phyloP scores from a whole-genome alignment of 768 basidiomycete species.

The Phanerodontia chrysosporium region DNA sequence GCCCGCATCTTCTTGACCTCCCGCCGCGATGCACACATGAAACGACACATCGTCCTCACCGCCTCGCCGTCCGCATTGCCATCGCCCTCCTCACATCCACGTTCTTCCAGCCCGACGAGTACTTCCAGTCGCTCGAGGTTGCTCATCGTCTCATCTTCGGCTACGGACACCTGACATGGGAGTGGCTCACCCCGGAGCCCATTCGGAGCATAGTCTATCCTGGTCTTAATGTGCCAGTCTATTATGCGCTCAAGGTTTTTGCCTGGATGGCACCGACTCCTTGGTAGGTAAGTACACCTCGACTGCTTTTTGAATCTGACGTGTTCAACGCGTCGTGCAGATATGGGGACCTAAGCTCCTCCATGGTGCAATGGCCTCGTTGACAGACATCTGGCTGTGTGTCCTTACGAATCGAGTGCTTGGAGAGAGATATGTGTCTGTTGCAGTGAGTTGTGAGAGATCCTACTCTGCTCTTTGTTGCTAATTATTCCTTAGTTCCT shows the following conservation, averaged over 20 bases:
- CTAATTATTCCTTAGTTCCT: conserved; percentile 47
- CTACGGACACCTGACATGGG: conserved; percentile 93
- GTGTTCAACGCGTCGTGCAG: conserved; percentile 34
- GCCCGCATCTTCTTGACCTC: background rate
- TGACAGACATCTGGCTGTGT: conserved; percentile 74
- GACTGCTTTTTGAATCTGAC: background rate
- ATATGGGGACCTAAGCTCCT: conserved; percentile 69
- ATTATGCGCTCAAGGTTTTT: conserved; percentile 57
- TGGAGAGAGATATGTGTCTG: conserved; percentile 52
- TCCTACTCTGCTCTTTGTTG: background rate
- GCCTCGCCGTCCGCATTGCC: conserved; percentile 38
- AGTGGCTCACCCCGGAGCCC: conserved; percentile 73
- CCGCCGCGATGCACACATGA: conserved; percentile 1
- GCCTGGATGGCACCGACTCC: conserved; percentile 49
- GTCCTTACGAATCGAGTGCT: conserved; percentile 54
- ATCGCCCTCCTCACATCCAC: conserved; percentile 73
- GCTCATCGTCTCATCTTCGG: conserved; percentile 88
- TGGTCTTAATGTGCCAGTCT: conserved; percentile 72
- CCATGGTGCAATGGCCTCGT: conserved; percentile 72
- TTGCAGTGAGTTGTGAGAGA: conserved; percentile 53
- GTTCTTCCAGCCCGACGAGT: conserved; percentile 97
- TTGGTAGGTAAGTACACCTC: conserved; percentile 50
- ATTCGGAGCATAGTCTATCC: conserved; percentile 84
- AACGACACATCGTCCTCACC: background rate
- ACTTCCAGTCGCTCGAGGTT: conserved; percentile 90